Base-by-base conservation (phyloP, 306 rosid genomes). In the Vigna radiata region DNA sequence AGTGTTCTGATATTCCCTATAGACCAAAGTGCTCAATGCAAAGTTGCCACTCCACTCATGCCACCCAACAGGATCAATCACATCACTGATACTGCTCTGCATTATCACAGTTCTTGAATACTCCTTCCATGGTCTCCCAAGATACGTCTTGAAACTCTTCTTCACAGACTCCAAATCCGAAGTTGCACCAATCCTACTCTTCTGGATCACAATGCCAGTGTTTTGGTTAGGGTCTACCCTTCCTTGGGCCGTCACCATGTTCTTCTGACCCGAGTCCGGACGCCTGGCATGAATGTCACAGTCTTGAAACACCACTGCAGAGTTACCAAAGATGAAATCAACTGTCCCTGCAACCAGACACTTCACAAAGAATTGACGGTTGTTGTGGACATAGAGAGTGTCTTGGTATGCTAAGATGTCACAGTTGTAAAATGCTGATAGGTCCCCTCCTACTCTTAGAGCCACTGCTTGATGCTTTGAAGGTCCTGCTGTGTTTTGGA, bases 381-480 rank as follows among this genome's bases (percentile, higher is more conserved):
- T 95, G 71, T 88, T 88, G 90, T 92, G 98, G 49, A 92, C 98
- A 50, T 95, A 95, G 36, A 95, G 97, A 5, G 96, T 85, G 71
- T 95, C 98, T 82, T 95, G 98, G 84, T 83, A 92, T 1, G 97
- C 98, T 3, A 95, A 56, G 59, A 92, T 2, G 86, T 88, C 96
- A 37, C 93, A 87, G 0, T 78, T 79, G 87, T 87, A 92, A 82
- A 95, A 95, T 2, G 98, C 98, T 0, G 98, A 88, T 43, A 92
- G 86, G 81, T 95, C 98, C 0, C 88, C 88, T 21, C 98, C 98
- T 0, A 90, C 97, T 2, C 98, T 70, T 5, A 95, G 90, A 10
- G 97, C 98, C 47, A 95, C 98, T 0, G 98, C 98, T 71, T 95
- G 97, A 85, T 95, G 96, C 88, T 95, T 95, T 13, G 97, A 85